phyloP scores from a whole-genome alignment of 495 filamentous ascomycete genomes.

The Talaromyces wortmannii region DNA sequence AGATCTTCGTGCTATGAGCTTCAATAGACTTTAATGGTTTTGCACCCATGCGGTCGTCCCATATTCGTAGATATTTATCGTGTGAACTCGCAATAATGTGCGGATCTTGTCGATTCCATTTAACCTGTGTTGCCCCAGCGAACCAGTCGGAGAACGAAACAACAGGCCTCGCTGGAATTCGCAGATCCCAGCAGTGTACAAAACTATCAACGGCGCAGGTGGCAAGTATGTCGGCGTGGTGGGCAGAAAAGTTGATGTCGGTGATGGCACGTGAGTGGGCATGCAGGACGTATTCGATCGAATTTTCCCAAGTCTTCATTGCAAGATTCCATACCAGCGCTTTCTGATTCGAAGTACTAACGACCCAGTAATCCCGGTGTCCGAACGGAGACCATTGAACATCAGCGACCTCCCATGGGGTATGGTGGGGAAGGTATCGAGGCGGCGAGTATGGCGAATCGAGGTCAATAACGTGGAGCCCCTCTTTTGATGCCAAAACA shows the following conservation, averaged over 20 bases:
- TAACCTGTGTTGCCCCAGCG: conserved; percentile 91
- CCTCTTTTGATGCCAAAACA: conserved; percentile 78
- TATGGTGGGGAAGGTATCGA: conserved; percentile 75
- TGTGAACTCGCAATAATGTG: conserved; percentile 87
- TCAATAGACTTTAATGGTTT: conserved; percentile 73
- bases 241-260: conserved; percentile 93
- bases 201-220: conserved; percentile 93
- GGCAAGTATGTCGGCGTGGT: conserved; percentile 81
- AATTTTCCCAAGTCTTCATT: conserved; percentile 62
- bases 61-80: conserved; percentile 78
- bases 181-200: conserved; percentile 89
- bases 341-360: conserved; percentile 89
- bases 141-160: conserved; percentile 91
- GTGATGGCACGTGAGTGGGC: conserved; percentile 88
- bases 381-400: conserved; percentile 97
- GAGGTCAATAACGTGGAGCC: conserved; percentile 87
- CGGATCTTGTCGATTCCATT: conserved; percentile 84
- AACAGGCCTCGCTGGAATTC: conserved; percentile 64
- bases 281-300: conserved; percentile 85
- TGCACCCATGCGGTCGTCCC: conserved; percentile 81
- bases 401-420: conserved; percentile 95
- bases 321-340: conserved; percentile 92
- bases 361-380: conserved; percentile 84
- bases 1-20: conserved; percentile 93
- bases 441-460: conserved; percentile 88